Percentiles rank a stretch among this genome's conserved stretches.
These are phyloP conservation scores for Linderniella brevidens DNA, from an alignment of 257 asterid species.

Conservation along the genomic window DNA sequence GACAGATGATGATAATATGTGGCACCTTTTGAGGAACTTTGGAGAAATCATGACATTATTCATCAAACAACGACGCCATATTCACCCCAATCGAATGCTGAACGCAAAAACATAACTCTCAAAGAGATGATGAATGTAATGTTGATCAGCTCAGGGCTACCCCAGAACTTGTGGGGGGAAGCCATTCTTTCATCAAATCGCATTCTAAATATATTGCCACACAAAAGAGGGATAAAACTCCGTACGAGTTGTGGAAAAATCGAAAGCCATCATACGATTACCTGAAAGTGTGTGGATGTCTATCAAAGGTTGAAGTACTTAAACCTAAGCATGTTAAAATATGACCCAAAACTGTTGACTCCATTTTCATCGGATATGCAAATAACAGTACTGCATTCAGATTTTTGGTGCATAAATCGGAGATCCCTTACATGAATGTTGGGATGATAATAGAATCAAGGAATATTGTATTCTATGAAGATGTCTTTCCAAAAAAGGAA, in stretches of 20 bases:
- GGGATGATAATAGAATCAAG: not conserved
- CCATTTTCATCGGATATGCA: constrained; percentile 1
- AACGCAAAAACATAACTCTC: not conserved
- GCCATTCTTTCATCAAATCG: not conserved
- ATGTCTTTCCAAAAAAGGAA: not conserved
- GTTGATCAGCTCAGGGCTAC: not conserved
- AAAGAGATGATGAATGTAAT: constrained; percentile 4
- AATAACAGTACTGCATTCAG: not conserved
- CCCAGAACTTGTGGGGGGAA: constrained; percentile 6
- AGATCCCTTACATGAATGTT: not conserved
- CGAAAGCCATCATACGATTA: not conserved
- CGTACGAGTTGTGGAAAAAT: constrained; percentile 4
- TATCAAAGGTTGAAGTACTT: not conserved
- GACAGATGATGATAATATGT: not conserved
- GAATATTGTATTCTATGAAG: not conserved
- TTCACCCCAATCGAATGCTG: not conserved
- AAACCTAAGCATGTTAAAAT: not conserved
- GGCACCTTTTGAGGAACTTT: not conserved
- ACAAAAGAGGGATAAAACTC: not conserved
- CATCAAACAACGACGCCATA: not conserved
- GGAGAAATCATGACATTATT: not conserved
- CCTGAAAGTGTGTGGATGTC: constrained; percentile 1
- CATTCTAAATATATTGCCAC: not conserved
- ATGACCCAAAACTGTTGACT: not conserved
- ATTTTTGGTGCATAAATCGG: not conserved